Base-by-base conservation (phyloP, 2,329 filamentous ascomycete genomes). In the Alternaria hordeiaustralica region DNA sequence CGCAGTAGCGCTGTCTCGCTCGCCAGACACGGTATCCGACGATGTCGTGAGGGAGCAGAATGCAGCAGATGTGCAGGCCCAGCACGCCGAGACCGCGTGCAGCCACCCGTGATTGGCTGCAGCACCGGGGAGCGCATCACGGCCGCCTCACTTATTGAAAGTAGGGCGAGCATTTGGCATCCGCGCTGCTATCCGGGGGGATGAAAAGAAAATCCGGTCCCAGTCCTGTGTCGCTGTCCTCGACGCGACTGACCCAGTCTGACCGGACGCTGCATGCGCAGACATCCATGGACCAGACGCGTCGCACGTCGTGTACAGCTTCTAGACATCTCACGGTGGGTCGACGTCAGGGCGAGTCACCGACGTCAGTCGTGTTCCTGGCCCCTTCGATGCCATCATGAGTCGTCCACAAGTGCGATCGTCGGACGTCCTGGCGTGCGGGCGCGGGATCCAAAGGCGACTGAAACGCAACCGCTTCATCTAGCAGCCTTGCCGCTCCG, bases 71-170 rank as follows among this genome's bases (percentile, higher is more conserved):
- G 33, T 63, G 64, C 69, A 68, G 61, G 49, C 61, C 65, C 64
- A 67, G 54, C 63, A 64, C 63, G 67, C 67, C 70, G 59, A 64
- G 51, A 25, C 66, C 58, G 58, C 55, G 58, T 66, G 49, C 53
- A 61, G 65, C 62, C 64, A 64, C 61, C 55, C 57, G 62, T 67
- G 66, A 75, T 75, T 75, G 71, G 72, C 68, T 64, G 64, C 20
- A 68, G 65, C 60, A 64, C 60, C 69, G 69, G 66, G 59, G 66
- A 68, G 62, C 49, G 65, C 71, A 67, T 55, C 54, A 71, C 72
- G 68, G 55, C 66, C 74, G 75, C 74, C 74, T 77, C 74, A 77
- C 74, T 76, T 76, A 71, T 68, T 33, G 44, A 62, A 71, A 70
- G 61, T 71, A 75, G 71, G 73, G 74, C 74, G 74, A 71, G 64